Percentiles rank a stretch among this genome's conserved stretches.
Conservation (phyloP, 1,284 basidiomycete genomes). For the Albatrellus sp. region DNA sequence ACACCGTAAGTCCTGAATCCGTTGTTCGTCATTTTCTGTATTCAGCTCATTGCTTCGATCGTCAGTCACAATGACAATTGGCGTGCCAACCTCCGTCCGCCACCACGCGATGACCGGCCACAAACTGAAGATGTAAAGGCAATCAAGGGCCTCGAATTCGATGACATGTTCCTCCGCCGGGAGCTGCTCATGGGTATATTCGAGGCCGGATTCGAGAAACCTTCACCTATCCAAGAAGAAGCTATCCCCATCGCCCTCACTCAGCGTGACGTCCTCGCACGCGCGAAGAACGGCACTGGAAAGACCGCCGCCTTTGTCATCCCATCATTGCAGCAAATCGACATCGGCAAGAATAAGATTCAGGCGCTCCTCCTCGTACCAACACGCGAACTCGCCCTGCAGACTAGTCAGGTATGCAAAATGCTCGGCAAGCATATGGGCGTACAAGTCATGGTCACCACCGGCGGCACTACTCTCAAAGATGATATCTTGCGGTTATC, state of each 20-base stretch:
- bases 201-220: constrained; percentile 93
- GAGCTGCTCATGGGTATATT: constrained; percentile 81
- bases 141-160: constrained; percentile 87
- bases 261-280: constrained; percentile 86
- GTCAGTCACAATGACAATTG: constrained; percentile 30
- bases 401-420: constrained; percentile 97
- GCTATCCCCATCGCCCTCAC: constrained; percentile 82
- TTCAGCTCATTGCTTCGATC: not conserved
- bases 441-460: constrained; percentile 97
- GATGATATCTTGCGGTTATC: constrained; percentile 93
- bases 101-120: constrained; percentile 83
- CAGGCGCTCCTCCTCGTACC: constrained; percentile 92
- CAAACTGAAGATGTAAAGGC: constrained; percentile 93
- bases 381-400: constrained; percentile 88
- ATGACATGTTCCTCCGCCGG: constrained; percentile 55
- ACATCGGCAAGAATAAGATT: constrained; percentile 79
- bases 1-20: constrained; percentile 18
- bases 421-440: constrained; percentile 93
- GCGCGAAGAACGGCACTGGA: constrained; percentile 84
- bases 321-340: constrained; percentile 89
- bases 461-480: constrained; percentile 94
- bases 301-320: constrained; percentile 99
- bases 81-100: constrained; percentile 71
- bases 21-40: not conserved
- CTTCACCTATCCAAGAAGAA: constrained; percentile 98